Base-by-base conservation (phyloP, 352 stramenopile genomes). In the Ophiocytium majus region DNA sequence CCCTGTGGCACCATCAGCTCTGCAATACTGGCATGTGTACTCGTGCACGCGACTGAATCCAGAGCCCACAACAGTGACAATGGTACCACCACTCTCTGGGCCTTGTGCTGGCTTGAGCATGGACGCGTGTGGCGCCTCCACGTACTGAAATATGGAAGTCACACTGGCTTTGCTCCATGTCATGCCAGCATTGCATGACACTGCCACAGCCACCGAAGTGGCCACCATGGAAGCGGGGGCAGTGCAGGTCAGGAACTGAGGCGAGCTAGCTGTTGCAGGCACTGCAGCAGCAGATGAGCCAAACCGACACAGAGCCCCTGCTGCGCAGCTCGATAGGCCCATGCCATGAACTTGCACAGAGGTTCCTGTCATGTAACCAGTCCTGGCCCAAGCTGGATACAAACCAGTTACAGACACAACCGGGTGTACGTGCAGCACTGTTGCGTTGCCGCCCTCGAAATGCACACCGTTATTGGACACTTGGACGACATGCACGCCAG, bases 401-500 rank as follows among this genome's bases (percentile, higher is more conserved):
- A 78, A 10, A 5, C 35, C 35, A 43, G 17, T 17, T 14, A 78
- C 35, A 17, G 35, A 78, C 5, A 14, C 35, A 78, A 17, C 32
- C 5, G 66, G 66, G 66, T 78, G 66, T 17, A 78, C 17, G 35
- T 5, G 5, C 5, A 78, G 5, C 43, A 57, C 5, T 14, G 43
- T 14, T 5, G 5, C 5, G 35, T 14, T 5, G 14, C 35, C 35
- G 32, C 66, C 66, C 17, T 78, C 66, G 14, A 17, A 78, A 14
- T 78, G 5, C 5, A 78, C 35, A 78, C 66, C 66, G 35, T 78
- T 78, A 17, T 78, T 78, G 5, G 66, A 43, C 5, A 78, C 66
- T 17, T 5, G 5, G 32, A 78, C 5, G 14, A 14, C 17, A 5
- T 14, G 5, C 5, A 14, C 14, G 66, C 66, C 66, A 78, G 35